phyloP scores from a whole-genome alignment of 163 green algal genomes.

The Chloromonas sp. region DNA sequence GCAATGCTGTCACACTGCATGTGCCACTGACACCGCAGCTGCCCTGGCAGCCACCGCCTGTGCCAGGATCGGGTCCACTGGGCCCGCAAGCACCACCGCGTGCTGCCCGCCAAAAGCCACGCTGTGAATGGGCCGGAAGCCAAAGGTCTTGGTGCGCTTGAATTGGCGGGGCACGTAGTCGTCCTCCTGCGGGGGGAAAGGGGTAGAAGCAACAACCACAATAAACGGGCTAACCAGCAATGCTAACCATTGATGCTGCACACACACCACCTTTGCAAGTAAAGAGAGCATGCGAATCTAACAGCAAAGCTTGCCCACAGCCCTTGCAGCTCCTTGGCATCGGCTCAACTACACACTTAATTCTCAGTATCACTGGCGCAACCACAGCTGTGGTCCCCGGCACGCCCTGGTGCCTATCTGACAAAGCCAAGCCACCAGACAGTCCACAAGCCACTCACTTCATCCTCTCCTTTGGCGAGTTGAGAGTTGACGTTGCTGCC shows the following conservation, averaged over 20 bases:
- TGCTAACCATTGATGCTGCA: too few species aligned
- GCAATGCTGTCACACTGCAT: not conserved
- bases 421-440: not conserved
- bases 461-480: slow-evolving; percentile 75
- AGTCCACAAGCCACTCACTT: slow-evolving; percentile 11
- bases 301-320: not conserved
- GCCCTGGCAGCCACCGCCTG: not conserved
- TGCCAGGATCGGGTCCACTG: slow-evolving; percentile 9
- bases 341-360: too few species aligned
- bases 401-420: not conserved
- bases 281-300: not conserved
- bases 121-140: slow-evolving; percentile 37
- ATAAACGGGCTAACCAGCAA: too few species aligned
- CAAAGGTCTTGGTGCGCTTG: slow-evolving; percentile 34
- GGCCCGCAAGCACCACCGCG: slow-evolving; percentile 52
- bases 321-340: too few species aligned
- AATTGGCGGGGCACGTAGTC: slow-evolving; percentile 19
- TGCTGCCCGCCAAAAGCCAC: slow-evolving; percentile 76
- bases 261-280: not conserved
- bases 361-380: too few species aligned
- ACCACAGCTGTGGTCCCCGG: too few species aligned
- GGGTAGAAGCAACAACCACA: not conserved
- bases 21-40: not conserved
- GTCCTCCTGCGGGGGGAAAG: slow-evolving; percentile 14
- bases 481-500: slow-evolving; percentile 74